A percentile compares a stretch with the other conserved stretches of the same genome.
Conservation (phyloP, 768 basidiomycete genomes). For the Dioszegia crocea region DNA sequence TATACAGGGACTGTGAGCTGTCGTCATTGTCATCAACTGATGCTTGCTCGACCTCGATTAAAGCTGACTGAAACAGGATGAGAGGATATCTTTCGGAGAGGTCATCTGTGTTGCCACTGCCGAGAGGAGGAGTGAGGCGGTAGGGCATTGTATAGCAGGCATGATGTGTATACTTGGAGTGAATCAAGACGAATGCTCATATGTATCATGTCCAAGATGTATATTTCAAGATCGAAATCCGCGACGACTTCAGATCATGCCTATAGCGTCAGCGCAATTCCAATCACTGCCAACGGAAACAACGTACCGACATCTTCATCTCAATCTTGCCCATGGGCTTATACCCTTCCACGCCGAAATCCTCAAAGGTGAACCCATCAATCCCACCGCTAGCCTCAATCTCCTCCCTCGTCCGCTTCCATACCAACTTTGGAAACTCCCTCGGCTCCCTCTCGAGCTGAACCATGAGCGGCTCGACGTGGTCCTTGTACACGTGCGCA, state of each 20-base stretch:
- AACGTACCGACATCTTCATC: constrained; percentile 86
- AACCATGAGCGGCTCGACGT: constrained; percentile 75
- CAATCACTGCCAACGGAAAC: neutral
- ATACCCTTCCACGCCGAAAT: constrained; percentile 83
- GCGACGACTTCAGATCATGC: neutral
- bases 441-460: constrained; percentile 76
- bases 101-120: neutral
- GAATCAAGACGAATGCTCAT: too few relatives aligned
- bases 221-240: too few relatives aligned
- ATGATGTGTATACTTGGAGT: too few relatives aligned
- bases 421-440: constrained; percentile 75
- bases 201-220: too few relatives aligned
- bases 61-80: constrained; percentile 23
- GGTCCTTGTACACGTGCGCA: constrained; percentile 92
- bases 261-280: neutral
- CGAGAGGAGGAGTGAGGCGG: neutral
- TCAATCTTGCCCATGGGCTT: constrained; percentile 74
- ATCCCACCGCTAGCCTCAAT: constrained; percentile 54
- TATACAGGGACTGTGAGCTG: constrained; percentile 32
- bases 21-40: neutral
- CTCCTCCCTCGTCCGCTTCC: constrained; percentile 60
- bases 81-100: constrained; percentile 4
- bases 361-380: constrained; percentile 73
- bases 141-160: too few relatives aligned
- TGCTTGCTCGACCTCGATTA: too few relatives aligned